Evolutionary conservation across 495 filamentous ascomycete genomes (phyloP), one percentile per base, ranked within the genome.

Genomic region (Lasiosphaeriaceae sp.): DNA sequence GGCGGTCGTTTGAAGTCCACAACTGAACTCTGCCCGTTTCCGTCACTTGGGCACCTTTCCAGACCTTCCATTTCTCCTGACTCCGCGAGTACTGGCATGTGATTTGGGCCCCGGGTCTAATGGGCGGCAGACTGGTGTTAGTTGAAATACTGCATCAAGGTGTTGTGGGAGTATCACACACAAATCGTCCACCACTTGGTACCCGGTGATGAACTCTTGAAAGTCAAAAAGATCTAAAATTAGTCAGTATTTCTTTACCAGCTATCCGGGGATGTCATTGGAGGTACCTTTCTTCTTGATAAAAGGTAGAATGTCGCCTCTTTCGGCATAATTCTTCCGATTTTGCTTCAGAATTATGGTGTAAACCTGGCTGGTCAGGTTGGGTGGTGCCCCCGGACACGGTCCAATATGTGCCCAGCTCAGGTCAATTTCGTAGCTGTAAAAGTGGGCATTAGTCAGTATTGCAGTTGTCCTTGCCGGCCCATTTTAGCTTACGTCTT

Each of bases 161-260:
- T 11, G 44, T 3, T 26, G 19, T 11, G 14, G 7, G 22, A 22
- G 26, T 31, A 9, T 21, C 9, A 54, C 60, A 24, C 11, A 64
- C 57, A 55, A 37, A 35, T 64, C 50, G 44, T 64, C 61, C 0
- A 64, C 61, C 20, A 64, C 51, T 45, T 59, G 60, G 54, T 57
- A 64, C 2, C 61, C 61, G 2, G 57, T 64, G 23, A 60, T 41
- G 11, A 44, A 57, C 35, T 60, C 39, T 22, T 64, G 61, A n/a
- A 60, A 60, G 17, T 19, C 41, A n/a, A 64, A 60, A 0, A 60
- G 50, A 35, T 55, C 61, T 58, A 21, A 8, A 4, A 9, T 4
- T 31, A 31, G 26, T 31, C 9, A 31, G 26, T 31, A 31, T 4
- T 31, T 9, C 9, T 31, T 4, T 31, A n/a, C n/a, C n/a, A n/a